Conservation (phyloP, 2,329 filamentous ascomycete species). For the Nannizziopsis barbatae region DNA sequence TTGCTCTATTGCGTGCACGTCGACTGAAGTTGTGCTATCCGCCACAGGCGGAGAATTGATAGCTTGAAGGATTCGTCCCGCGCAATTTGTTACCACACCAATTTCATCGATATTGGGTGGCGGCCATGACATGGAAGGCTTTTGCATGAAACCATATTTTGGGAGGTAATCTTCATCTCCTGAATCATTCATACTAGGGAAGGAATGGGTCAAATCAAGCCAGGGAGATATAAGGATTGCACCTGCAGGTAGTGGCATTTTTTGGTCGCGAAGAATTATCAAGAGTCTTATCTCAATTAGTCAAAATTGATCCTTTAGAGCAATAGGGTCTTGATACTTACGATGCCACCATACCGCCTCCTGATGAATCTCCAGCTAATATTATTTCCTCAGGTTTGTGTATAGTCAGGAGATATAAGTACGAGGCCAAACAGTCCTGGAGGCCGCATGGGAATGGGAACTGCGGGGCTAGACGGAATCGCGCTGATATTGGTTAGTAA, state of each 20-base stretch:
- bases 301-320: slow-evolving; percentile 16
- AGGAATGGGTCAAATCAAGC: slow-evolving; percentile 92
- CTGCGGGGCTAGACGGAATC: slow-evolving; percentile 80
- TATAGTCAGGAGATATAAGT: slow-evolving; percentile 65
- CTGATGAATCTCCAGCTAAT: slow-evolving; percentile 83
- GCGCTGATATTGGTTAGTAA: slow-evolving; percentile 32
- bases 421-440: slow-evolving; percentile 79
- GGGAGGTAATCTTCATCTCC: slow-evolving; percentile 80
- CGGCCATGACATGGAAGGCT: slow-evolving; percentile 83
- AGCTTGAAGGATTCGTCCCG: slow-evolving; percentile 31
- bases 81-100: slow-evolving; percentile 35
- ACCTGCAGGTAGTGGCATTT: slow-evolving; percentile 74
- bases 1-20: slow-evolving; percentile 11
- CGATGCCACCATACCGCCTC: slow-evolving; percentile 75
- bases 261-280: slow-evolving; percentile 69
- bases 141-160: slow-evolving; percentile 74
- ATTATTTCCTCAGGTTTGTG: slow-evolving; percentile 75
- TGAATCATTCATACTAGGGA: slow-evolving; percentile 70
- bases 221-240: slow-evolving; percentile 87
- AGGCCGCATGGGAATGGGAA: slow-evolving; percentile 92
- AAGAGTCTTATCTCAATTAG: slow-evolving; percentile 44
- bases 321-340: slow-evolving; percentile 19
- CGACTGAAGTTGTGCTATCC: slow-evolving; percentile 7
- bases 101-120: slow-evolving; percentile 73
- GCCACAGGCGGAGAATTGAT: slow-evolving; percentile 11